Percentiles rank a stretch among this genome's conserved stretches.
Conservation (phyloP, 2,329 filamentous ascomycete genomes). For the Paracorniculantispora psalliotae region DNA sequence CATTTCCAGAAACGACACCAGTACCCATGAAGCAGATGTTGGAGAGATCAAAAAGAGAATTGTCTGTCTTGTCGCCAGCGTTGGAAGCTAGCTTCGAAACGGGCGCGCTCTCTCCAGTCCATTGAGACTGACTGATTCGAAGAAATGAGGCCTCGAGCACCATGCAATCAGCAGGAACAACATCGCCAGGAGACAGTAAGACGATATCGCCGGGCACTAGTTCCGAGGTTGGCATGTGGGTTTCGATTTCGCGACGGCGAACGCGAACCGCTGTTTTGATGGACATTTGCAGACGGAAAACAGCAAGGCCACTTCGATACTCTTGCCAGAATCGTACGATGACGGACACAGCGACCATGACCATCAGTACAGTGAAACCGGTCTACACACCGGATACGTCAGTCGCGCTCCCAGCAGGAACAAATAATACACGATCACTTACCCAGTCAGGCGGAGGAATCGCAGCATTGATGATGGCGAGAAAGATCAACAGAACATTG, state of each 20-base stretch:
- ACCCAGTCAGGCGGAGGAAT: slow-evolving; percentile 18
- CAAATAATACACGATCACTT: not conserved
- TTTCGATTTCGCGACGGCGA: slow-evolving; percentile 16
- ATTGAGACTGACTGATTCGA: slow-evolving; percentile 25
- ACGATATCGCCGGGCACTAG: slow-evolving; percentile 24
- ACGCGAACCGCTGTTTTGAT: slow-evolving; percentile 20
- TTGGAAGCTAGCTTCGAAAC: slow-evolving; percentile 19
- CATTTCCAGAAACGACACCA: slow-evolving; percentile 24
- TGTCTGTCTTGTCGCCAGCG: slow-evolving; percentile 17
- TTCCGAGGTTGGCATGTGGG: slow-evolving; percentile 15
- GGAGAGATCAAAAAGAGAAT: slow-evolving; percentile 21
- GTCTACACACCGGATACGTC: slow-evolving; percentile 1
- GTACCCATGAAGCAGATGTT: slow-evolving; percentile 27
- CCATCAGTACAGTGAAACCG: slow-evolving; percentile 21
- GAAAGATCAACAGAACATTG: slow-evolving; percentile 21
- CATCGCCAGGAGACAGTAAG: slow-evolving; percentile 19
- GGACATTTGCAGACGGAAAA: slow-evolving; percentile 23
- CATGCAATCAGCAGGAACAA: slow-evolving; percentile 25
- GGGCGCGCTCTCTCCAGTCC: slow-evolving; percentile 26
- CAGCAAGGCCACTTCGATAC: slow-evolving; percentile 23
- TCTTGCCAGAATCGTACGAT: slow-evolving; percentile 26
- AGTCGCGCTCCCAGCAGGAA: not conserved
- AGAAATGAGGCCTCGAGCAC: slow-evolving; percentile 24
- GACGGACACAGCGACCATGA: slow-evolving; percentile 24
- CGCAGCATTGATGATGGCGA: slow-evolving; percentile 23